These are phyloP conservation scores for Emergomyces africanus DNA, from an alignment of 2,329 filamentous ascomycete species.

Conservation along the genomic window DNA sequence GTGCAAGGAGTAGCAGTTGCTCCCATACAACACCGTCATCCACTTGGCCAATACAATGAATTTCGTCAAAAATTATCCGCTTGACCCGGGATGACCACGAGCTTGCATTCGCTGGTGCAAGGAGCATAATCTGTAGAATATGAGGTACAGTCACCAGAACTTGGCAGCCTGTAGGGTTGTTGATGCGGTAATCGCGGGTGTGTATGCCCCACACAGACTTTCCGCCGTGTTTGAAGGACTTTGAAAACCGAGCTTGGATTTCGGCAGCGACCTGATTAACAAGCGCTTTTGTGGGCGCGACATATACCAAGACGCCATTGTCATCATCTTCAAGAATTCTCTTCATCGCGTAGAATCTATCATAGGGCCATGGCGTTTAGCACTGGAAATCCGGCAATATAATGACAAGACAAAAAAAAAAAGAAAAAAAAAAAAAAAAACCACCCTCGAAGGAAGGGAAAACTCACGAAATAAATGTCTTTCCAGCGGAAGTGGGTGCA, in stretches of 20 bases:
- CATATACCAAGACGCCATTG: conserved; percentile 61
- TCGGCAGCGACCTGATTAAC: conserved; percentile 77
- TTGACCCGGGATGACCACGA: conserved; percentile 56
- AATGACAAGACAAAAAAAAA: background rate
- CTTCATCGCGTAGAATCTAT: conserved; percentile 65
- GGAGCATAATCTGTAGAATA: conserved; percentile 63
- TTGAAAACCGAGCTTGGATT: conserved; percentile 60
- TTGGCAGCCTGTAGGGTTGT: conserved; percentile 60
- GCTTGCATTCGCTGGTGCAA: conserved; percentile 51
- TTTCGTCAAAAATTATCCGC: conserved; percentile 71
- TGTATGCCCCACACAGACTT: conserved; percentile 69
- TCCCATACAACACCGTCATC: conserved; percentile 71
- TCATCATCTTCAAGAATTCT: conserved; percentile 56
- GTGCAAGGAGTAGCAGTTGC: conserved; percentile 58
- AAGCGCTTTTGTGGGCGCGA: conserved; percentile 68
- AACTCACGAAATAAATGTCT: conserved; percentile 58
- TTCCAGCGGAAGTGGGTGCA: conserved; percentile 65
- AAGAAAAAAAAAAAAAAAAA: too few relatives aligned
- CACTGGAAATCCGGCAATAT: background rate
- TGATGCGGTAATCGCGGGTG: conserved; percentile 61
- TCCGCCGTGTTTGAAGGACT: conserved; percentile 46
- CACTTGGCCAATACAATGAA: conserved; percentile 65
- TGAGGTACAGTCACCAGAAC: conserved; percentile 66
- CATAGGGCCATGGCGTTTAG: background rate
- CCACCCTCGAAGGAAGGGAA: too few relatives aligned